Evolutionary conservation across 2,329 filamentous ascomycete genomes (phyloP).

Genomic region (Apiospora hydei): DNA sequence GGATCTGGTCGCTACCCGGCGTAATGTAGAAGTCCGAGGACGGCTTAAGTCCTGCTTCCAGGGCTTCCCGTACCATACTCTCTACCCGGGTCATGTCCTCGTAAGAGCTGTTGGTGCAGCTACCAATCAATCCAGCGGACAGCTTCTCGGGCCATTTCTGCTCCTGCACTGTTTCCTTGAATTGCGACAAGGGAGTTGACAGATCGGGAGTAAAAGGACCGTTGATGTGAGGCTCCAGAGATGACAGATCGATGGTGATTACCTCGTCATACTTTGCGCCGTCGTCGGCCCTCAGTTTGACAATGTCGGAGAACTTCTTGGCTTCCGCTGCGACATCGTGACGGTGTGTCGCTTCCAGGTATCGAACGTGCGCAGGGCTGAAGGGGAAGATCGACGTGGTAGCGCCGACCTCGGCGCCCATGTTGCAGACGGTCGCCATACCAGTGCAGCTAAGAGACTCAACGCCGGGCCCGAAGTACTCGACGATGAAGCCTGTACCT

Average conservation of each 20-base stretch:
- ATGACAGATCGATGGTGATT: conserved; percentile 88
- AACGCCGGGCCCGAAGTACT: conserved; percentile 91
- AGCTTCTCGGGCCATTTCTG: conserved; percentile 92
- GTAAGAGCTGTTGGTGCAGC: conserved; percentile 98
- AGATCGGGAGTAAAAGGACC: conserved; percentile 96
- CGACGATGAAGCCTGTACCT: conserved; percentile 92
- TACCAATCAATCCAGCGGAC: conserved; percentile 92
- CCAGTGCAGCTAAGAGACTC: conserved; percentile 89
- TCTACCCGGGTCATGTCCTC: conserved; percentile 98
- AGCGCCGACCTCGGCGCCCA: conserved; percentile 91
- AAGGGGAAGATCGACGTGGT: conserved; percentile 97
- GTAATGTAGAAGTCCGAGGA: conserved; percentile 95
- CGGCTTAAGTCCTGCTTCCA: conserved; percentile 87
- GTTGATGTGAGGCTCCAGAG: conserved; percentile 94
- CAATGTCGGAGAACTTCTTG: conserved; percentile 57
- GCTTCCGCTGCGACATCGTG: conserved; percentile 73
- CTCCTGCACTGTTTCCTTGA: conserved; percentile 82
- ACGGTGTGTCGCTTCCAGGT: conserved; percentile 85
- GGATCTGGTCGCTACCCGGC: conserved; percentile 94
- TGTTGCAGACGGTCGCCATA: conserved; percentile 91
- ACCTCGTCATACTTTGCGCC: conserved; percentile 89
- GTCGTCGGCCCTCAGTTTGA: conserved; percentile 77
- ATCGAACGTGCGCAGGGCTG: conserved; percentile 81
- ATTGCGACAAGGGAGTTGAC: conserved; percentile 88
- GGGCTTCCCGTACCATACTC: conserved; percentile 89